Evolutionary conservation across 352 stramenopile species (phyloP), one percentile per base, ranked within the genome.

Genomic region (Phytophthora pseudosyringae): DNA sequence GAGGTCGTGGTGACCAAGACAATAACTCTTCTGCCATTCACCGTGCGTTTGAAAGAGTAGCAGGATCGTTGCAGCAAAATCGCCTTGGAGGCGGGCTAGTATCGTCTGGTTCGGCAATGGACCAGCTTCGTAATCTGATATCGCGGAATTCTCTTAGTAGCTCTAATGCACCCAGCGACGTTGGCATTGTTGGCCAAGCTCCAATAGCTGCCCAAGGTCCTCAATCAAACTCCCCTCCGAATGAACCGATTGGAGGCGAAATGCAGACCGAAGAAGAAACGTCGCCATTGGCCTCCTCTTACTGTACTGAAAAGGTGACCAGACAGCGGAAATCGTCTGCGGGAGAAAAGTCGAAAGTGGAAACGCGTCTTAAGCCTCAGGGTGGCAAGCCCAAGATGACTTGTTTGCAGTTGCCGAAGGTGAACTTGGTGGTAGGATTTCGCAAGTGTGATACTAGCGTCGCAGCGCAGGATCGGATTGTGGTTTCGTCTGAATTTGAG

Each of bases 51-150:
- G 72, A 78, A 55, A 75, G 76, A 46, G 75, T 78, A 21, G 62
- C 77, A 47, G 74, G 69, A 26, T 73, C 75, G 18, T 43, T 84
- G 39, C 61, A 75, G 13, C 69, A 74, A 50, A 61, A 31, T 59
- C 64, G 55, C 56, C 16, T 71, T 18, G 62, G 44, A 62, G 51
- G 54, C 4, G 38, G 49, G 32, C 31, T 50, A 26, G 58, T 52
- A 63, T 66, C 53, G 9, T 78, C 70, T 44, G 43, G 57, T 44
- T 45, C 68, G 4, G 52, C 75, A 8, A 79, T 91, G 53, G 78
- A 86, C 32, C 80, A 91, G 41, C 47, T 91, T 31, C 77, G 82
- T 7, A 84, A 82, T 38, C 54, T 85, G 38, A 75, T 85, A 51
- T 81, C 75, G 10, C 73, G 68, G 35, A 69, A 64, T n/a, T 73